These are phyloP conservation scores for Euphorbia corollata DNA, from an alignment of 441 rosid genomes.

Conservation along the genomic window DNA sequence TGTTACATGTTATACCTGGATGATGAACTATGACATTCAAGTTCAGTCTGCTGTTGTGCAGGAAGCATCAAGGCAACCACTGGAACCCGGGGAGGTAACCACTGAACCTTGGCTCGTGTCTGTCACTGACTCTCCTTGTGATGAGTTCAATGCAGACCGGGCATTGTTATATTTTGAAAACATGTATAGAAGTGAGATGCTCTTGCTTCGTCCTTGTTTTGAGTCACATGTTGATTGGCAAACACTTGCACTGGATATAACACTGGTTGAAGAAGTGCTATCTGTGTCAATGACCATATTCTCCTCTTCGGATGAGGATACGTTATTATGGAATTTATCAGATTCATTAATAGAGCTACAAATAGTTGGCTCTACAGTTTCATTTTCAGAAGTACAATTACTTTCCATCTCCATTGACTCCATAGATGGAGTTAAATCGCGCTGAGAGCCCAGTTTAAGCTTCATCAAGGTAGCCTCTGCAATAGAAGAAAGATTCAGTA, in stretches of 20 bases:
- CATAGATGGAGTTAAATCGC: slow-evolving; percentile 18
- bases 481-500: background rate
- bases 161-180: slow-evolving; percentile 49
- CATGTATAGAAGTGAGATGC: slow-evolving; percentile 35
- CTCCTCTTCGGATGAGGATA: slow-evolving; percentile 15
- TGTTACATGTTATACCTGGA: slow-evolving; percentile 12
- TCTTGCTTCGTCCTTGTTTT: slow-evolving; percentile 21
- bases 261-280: slow-evolving; percentile 20
- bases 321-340: background rate
- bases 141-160: slow-evolving; percentile 19
- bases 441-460: slow-evolving; percentile 65
- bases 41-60: slow-evolving; percentile 17
- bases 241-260: slow-evolving; percentile 17
- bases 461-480: slow-evolving; percentile 68
- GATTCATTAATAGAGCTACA: slow-evolving; percentile 14
- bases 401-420: slow-evolving; percentile 21
- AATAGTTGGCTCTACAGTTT: slow-evolving; percentile 8
- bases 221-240: slow-evolving; percentile 15
- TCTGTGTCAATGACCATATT: slow-evolving; percentile 24
- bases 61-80: slow-evolving; percentile 18
- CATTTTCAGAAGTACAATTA: slow-evolving; percentile 15
- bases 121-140: slow-evolving; percentile 14
- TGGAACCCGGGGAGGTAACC: slow-evolving; percentile 5
- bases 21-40: slow-evolving; percentile 11
- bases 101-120: slow-evolving; percentile 14